phyloP scores from a whole-genome alignment of 23 red algal species.

The Gracilaria gracilis region DNA sequence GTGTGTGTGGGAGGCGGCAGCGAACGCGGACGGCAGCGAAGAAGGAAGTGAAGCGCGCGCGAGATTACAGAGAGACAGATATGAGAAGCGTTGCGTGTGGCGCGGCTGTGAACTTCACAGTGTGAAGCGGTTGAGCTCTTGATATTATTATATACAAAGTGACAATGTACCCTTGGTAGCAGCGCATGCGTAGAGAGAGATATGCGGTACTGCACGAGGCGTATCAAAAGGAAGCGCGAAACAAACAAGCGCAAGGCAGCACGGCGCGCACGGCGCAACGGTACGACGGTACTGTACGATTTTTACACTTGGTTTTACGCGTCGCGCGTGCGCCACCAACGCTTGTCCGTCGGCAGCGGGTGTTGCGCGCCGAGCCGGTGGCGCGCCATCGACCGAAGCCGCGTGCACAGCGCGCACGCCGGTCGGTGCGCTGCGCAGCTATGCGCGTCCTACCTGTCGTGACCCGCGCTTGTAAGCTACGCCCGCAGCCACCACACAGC shows the following conservation, averaged over 20 bases:
- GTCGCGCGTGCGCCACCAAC: not conserved
- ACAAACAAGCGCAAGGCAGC: not conserved
- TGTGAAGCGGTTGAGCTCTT: too few relatives aligned
- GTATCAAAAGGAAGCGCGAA: not conserved
- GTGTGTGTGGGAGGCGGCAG: not conserved
- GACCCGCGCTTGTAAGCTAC: slow-evolving; percentile 21
- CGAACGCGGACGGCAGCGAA: too few relatives aligned
- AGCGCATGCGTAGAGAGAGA: too few relatives aligned
- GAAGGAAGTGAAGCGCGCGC: too few relatives aligned
- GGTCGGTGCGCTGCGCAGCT: too few relatives aligned
- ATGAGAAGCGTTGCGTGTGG: not conserved
- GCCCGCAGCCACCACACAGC: not conserved
- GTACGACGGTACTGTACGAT: not conserved
- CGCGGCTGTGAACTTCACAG: not conserved
- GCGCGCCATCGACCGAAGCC: not conserved
- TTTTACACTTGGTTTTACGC: not conserved
- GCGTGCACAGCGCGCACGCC: not conserved
- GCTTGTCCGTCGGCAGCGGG: too few relatives aligned
- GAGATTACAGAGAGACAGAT: not conserved
- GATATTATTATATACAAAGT: too few relatives aligned
- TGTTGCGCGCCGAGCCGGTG: too few relatives aligned
- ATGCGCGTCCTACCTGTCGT: slow-evolving; percentile 7
- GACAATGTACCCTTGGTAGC: too few relatives aligned
- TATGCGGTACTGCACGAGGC: not conserved
- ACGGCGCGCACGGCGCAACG: not conserved